A percentile compares a stretch with the other conserved stretches of the same genome.
Evolutionary conservation across 1,139 yeast genomes (phyloP).

Genomic region (Hansenula lynferdii): DNA sequence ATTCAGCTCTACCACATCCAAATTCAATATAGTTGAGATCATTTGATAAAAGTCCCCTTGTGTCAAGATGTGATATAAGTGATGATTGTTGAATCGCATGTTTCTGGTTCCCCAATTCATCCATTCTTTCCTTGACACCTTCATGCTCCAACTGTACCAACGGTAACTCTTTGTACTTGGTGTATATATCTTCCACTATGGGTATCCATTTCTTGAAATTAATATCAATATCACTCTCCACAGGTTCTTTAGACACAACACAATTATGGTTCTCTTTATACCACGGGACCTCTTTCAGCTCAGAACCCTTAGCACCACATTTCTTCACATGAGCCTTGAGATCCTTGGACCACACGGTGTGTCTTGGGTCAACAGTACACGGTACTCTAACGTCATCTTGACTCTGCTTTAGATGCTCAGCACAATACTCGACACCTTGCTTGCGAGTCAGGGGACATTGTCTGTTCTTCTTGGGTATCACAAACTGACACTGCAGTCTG

Average conservation of each 20-base stretch:
- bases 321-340: constrained; percentile 52
- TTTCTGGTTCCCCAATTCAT: constrained; percentile 50
- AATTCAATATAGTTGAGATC: constrained; percentile 58
- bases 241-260: constrained; percentile 7
- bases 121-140: constrained; percentile 21
- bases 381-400: constrained; percentile 45
- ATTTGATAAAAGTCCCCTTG: constrained; percentile 34
- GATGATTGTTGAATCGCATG: constrained; percentile 85
- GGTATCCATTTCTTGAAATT: constrained; percentile 30
- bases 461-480: constrained; percentile 43
- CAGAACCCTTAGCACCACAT: constrained; percentile 43
- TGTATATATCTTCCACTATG: constrained; percentile 25
- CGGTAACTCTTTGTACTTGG: constrained; percentile 17
- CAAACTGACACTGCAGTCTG: constrained; percentile 41
- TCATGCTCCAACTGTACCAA: constrained; percentile 18
- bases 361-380: constrained; percentile 76
- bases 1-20: constrained; percentile 89
- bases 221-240: constrained; percentile 12
- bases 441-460: constrained; percentile 61
- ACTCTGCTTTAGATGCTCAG: constrained; percentile 45
- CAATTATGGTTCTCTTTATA: constrained; percentile 22
- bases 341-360: constrained; percentile 62
- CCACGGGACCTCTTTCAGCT: constrained; percentile 36
- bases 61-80: constrained; percentile 62
- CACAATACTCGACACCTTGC: constrained; percentile 47